Base-by-base conservation (phyloP, 1,284 basidiomycete species). In the Trichosporon ovoides region DNA sequence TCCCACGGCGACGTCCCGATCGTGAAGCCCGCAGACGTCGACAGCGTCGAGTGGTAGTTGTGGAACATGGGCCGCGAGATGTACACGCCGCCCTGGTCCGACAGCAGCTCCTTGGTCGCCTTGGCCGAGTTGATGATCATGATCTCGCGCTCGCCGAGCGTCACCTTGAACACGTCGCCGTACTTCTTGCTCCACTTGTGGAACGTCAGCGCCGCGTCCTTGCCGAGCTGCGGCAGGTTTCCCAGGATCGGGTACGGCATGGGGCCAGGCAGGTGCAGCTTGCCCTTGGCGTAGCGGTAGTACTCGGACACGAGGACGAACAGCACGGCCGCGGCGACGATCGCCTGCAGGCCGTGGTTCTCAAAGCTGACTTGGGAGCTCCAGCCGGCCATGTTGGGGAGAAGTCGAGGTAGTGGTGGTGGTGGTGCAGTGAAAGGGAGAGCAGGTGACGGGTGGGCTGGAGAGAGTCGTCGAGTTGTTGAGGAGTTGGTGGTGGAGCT, bases 1-100 rank as follows among this genome's bases (percentile, higher is more conserved):
- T 63, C 61, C 61, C 61, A 63, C 1, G 61, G 61, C 24, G 61
- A 63, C 4, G 58, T 59, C 20, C 61, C 61, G 51, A 63, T 63
- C 16, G 61, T 59, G 36, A 53, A 55, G 38, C 61, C 61, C 13
- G 61, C 58, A 2, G 61, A 52, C 13, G 58, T 57, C 19, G 56
- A 57, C 28, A 63, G 43, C 36, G 57, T 54, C 12, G 33, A 40
- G 61, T 63, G 61, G 53, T 57, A 59, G 58, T 63, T 63, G 56
- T 63, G 58, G 56, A 63, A 63, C 24, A 38, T 24, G 14, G 61
- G 61, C 24, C 61, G 61, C 22, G 58, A 59, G 13, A 63, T 63
- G 61, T 63, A 63, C 3, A 52, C 38, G 28, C 51, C 49, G 19
- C 61, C 61, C 36, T 59, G 61, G 56, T 63, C 61, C 7, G 40